Evolutionary conservation across 768 basidiomycete species (phyloP).

Genomic region (Mycena olivaceomarginata): DNA sequence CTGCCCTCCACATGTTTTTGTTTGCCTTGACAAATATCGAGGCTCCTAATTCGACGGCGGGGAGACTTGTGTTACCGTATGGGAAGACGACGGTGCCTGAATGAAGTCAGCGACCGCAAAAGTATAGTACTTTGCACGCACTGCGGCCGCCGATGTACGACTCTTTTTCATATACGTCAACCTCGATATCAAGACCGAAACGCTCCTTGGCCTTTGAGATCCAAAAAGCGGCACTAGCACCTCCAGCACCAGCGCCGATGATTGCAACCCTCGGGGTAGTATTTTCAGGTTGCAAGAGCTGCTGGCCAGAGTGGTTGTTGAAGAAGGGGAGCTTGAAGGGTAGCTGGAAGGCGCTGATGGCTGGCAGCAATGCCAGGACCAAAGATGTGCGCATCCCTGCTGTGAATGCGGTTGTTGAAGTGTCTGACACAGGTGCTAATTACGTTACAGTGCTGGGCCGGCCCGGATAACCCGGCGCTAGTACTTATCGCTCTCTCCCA

Average conservation of each 20-base stretch:
- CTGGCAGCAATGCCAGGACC: slow-evolving; percentile 32
- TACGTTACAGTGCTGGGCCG: not conserved
- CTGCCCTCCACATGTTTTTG: slow-evolving; percentile 82
- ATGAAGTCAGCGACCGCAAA: slow-evolving; percentile 2
- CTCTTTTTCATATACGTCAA: slow-evolving; percentile 90
- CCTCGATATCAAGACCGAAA: slow-evolving; percentile 78
- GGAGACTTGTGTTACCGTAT: slow-evolving; percentile 62
- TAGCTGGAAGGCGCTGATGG: slow-evolving; percentile 55
- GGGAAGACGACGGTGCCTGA: slow-evolving; percentile 27
- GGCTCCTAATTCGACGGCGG: slow-evolving; percentile 88
- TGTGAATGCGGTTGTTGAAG: not conserved
- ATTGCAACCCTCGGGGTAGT: slow-evolving; percentile 82
- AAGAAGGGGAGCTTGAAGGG: slow-evolving; percentile 79
- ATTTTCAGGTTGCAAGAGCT: slow-evolving; percentile 44
- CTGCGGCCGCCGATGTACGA: slow-evolving; percentile 86
- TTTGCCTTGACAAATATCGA: slow-evolving; percentile 91
- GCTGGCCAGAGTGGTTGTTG: slow-evolving; percentile 51
- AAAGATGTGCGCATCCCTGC: slow-evolving; percentile 10
- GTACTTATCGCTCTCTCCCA: not conserved
- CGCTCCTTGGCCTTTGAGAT: slow-evolving; percentile 86
- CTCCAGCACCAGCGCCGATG: slow-evolving; percentile 93
- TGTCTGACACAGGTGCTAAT: not conserved
- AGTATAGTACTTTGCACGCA: not conserved
- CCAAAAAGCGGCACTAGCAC: slow-evolving; percentile 90
- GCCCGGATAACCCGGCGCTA: not conserved